Evolutionary conservation across 768 basidiomycete genomes (phyloP), one percentile per base, ranked within the genome.

Genomic region (Agaricus subrufescens): DNA sequence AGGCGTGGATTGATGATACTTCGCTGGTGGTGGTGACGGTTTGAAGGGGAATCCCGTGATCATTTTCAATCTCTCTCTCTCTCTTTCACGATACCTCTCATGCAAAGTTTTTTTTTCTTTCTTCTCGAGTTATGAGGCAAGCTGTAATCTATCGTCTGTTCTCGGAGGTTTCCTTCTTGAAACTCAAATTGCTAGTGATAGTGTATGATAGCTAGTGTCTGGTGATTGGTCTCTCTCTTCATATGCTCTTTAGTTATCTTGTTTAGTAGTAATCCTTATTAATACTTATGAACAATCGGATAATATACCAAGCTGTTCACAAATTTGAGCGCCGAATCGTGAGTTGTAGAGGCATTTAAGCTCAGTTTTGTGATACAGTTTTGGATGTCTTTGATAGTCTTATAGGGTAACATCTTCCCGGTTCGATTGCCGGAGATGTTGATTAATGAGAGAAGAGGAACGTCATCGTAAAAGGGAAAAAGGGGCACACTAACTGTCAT

Each of bases 1-100:
- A 70, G 42, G 77, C 81, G 15, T 87, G 86, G 85, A 74, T 87
- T 58, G 86, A 87, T 59, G 86, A 87, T 66, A 82, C 85, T 8
- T 74, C 84, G 8, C 79, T 87, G 56, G 74, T 87, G 54, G 85
- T 87, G 26, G 44, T 58, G 14, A 58, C 57, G 25, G 39, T 61
- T 15, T 61, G 48, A 58, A 45, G n/a, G 14, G 37, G 11, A 15
- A 23, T 1, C 2, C 5, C 4, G 3, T 1, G 19, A 7, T 43
- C 27, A 2, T 25, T 4, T 27, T 19, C 40, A 8, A 15, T 3
- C 10, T 5, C 25, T 40, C 30, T 31, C 14, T 54, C 12, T 12
- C 12, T 14, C 25, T 46, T 42, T 37, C 44, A 12, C 29, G 39
- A 19, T 31, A 5, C 14, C 34, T 49, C 26, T 50, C 29, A 26